These are phyloP conservation scores for Boletus pseudo-olivaceus DNA, from an alignment of 768 basidiomycete genomes.

Conservation along the genomic window DNA sequence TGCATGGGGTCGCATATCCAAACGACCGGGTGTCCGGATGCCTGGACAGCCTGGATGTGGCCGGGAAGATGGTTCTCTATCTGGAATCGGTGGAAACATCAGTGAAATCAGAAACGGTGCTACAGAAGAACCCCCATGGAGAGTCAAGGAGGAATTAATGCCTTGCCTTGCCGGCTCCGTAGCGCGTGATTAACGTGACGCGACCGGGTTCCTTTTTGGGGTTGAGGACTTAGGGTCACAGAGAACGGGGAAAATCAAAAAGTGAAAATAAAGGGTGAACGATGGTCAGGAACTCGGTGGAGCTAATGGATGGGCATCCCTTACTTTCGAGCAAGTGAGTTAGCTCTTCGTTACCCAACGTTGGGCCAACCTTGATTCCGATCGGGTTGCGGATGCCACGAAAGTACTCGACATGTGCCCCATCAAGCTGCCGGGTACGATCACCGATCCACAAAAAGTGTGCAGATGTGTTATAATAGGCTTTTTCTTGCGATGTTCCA, in stretches of 20 bases:
- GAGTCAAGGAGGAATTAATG: neutral
- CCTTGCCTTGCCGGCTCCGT: constrained; percentile 80
- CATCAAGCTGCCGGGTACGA: constrained; percentile 85
- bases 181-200: constrained; percentile 89
- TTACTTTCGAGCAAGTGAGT: constrained; percentile 70
- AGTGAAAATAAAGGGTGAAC: neutral
- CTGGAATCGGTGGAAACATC: constrained; percentile 36
- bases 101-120: neutral
- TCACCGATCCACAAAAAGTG: constrained; percentile 99
- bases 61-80: constrained; percentile 68
- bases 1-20: constrained; percentile 99
- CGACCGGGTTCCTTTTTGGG: constrained; percentile 77
- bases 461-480: constrained; percentile 85
- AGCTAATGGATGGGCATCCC: constrained; percentile 20
- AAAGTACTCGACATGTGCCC: constrained; percentile 96
- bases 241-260: neutral
- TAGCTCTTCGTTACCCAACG: constrained; percentile 76
- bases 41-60: constrained; percentile 80
- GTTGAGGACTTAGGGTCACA: constrained; percentile 65
- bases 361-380: constrained; percentile 94
- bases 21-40: constrained; percentile 79
- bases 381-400: constrained; percentile 90
- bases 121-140: neutral
- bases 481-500: constrained; percentile 28
- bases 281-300: neutral